Conservation (phyloP, 148 eudicot species). For the Cornus suecica region DNA sequence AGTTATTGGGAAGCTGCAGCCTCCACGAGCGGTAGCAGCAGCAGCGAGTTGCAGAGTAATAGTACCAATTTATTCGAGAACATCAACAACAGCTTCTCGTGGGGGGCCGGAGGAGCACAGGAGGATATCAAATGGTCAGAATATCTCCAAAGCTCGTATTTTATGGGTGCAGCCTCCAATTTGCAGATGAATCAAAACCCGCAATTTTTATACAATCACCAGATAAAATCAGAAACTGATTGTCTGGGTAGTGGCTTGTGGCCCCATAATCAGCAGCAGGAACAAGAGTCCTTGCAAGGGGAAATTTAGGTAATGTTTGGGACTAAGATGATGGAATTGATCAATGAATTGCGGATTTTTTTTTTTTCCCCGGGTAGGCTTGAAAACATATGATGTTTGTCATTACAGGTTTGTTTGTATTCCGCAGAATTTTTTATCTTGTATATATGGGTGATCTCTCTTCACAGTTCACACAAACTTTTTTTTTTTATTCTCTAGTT, state of each 20-base stretch:
- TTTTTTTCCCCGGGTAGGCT: too few species aligned
- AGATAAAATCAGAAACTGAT: neutral
- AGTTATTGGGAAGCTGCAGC: neutral
- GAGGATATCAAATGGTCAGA: neutral
- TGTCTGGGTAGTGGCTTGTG: neutral
- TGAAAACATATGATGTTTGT: too few species aligned
- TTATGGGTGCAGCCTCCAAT: neutral
- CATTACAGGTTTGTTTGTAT: too few species aligned
- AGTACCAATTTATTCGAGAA: too few species aligned
- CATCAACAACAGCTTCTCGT: neutral
- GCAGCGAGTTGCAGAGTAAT: neutral
- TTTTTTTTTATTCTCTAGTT: too few species aligned
- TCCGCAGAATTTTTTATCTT: too few species aligned
- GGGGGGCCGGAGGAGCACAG: neutral
- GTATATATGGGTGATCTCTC: too few species aligned
- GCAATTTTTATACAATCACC: neutral
- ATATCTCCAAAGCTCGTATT: neutral
- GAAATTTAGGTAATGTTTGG: too few species aligned
- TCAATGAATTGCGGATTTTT: neutral
- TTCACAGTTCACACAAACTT: too few species aligned
- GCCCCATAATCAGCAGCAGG: neutral
- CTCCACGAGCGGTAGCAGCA: neutral
- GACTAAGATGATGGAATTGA: neutral
- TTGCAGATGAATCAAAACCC: neutral
- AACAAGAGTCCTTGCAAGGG: neutral